Evolutionary conservation across 129 eudicot genomes (phyloP), one percentile per base, ranked within the genome.

Genomic region (Escallonia rubra): DNA sequence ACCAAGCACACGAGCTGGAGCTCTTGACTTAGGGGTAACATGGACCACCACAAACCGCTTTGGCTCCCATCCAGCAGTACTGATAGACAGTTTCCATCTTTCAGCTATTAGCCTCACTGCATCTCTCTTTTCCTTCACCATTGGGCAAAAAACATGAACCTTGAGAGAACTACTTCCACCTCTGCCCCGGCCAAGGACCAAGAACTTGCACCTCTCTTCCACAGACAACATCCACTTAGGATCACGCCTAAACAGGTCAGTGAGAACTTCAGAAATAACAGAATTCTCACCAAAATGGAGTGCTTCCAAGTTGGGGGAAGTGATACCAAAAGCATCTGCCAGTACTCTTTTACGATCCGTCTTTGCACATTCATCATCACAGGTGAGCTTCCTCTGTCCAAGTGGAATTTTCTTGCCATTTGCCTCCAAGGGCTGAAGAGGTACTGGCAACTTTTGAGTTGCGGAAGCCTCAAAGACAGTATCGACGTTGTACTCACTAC

Each of bases 41-140:
- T 93, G 96, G 69, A 86, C 72, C 39, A 84, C 85, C 9, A 93
- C 65, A 40, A 93, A 93, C 12, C 96, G 85, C 70, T 84, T 93
- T 4, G 98, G 98, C 75, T 93, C 98, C 98, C 98, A 86, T 53
- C 98, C 98, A 59, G 92, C 96, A 43, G 98, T 78, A 52, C 65
- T 74, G 8, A 93, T 74, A 0, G 92, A 61, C 38, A 93, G 95
- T 66, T 93, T 93, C 98, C 98, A 93, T 58, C 98, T 80, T 64
- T 82, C 98, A 8, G 98, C 96, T 59, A 93, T 86, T 23, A 89
- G 64, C 73, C 91, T 78, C 66, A 93, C 87, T 2, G 95, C 96
- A 46, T 93, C 98, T 73, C 96, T 67, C 71, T 89, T 93, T 55
- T 93, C 98, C 72, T 89, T 86, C 65, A 72, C 16, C 98, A 93